Evolutionary conservation across 164 flowering plant genomes (phyloP).

Genomic region (Liriodendron chinense): DNA sequence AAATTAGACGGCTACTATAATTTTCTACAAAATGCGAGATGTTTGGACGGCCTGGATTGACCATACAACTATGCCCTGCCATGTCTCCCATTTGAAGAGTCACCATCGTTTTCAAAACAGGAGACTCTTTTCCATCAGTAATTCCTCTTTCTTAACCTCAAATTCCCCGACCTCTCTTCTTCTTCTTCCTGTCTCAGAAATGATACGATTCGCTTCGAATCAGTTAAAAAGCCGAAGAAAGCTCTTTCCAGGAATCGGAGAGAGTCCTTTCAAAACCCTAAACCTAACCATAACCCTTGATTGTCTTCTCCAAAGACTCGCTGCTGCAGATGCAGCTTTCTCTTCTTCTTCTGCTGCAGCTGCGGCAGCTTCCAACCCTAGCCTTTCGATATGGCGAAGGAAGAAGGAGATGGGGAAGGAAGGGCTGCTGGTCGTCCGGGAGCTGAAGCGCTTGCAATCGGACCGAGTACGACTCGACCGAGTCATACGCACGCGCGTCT

Average conservation of each 20-base stretch:
- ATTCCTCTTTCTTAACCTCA: too few species aligned
- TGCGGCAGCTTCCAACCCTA: slow-evolving; percentile 51
- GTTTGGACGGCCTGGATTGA: too few species aligned
- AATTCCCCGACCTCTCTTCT: too few species aligned
- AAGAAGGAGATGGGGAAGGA: slow-evolving; percentile 95
- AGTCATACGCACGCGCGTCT: slow-evolving; percentile 59
- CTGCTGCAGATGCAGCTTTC: not conserved
- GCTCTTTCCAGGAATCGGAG: too few species aligned
- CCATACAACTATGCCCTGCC: too few species aligned
- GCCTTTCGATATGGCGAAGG: slow-evolving; percentile 91
- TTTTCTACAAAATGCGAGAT: too few species aligned
- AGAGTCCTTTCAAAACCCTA: not conserved
- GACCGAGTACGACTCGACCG: slow-evolving; percentile 61
- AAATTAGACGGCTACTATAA: too few species aligned
- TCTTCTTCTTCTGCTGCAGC: not conserved
- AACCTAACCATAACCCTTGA: slow-evolving; percentile 1
- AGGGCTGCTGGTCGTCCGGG: slow-evolving; percentile 70
- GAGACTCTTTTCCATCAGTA: too few species aligned
- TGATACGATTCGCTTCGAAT: slow-evolving; percentile 12
- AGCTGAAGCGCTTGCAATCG: slow-evolving; percentile 67
- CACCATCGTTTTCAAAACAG: too few species aligned
- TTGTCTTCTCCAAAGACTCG: not conserved
- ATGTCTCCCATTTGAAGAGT: too few species aligned
- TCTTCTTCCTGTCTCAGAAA: not conserved
- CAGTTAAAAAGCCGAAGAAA: too few species aligned